Conservation (phyloP, 176 grass and related monocot species). For the Oryza nivara region DNA sequence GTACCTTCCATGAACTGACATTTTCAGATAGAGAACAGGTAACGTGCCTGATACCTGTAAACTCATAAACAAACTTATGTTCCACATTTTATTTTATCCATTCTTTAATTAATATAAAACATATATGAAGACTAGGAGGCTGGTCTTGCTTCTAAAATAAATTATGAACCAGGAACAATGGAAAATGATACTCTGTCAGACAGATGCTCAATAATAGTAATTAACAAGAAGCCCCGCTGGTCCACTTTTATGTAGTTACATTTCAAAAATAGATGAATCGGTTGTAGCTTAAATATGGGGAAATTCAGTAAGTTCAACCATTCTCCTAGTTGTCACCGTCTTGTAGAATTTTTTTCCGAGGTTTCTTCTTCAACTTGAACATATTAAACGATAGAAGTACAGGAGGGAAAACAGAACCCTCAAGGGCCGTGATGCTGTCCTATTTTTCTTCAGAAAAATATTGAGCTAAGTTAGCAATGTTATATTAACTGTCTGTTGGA, state of each 20-base stretch:
- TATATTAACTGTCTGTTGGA: no score
- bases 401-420: no score
- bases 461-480: no score
- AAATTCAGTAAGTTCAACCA: background rate
- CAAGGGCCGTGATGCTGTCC: no score
- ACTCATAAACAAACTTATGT: background rate
- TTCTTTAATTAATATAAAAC: background rate
- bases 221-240: background rate
- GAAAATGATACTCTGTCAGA: background rate
- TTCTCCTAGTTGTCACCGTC: background rate
- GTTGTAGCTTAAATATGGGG: background rate
- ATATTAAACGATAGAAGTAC: no score
- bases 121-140: background rate
- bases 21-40: background rate
- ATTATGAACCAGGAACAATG: background rate
- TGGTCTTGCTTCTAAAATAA: background rate
- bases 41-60: background rate
- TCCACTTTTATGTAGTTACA: background rate
- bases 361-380: background rate
- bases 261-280: background rate
- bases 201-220: background rate
- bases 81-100: background rate
- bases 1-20: background rate
- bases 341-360: background rate
- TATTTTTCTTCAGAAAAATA: no score